Conservation (phyloP, 1,284 basidiomycete genomes). For the Papiliotrema fonsecae region DNA sequence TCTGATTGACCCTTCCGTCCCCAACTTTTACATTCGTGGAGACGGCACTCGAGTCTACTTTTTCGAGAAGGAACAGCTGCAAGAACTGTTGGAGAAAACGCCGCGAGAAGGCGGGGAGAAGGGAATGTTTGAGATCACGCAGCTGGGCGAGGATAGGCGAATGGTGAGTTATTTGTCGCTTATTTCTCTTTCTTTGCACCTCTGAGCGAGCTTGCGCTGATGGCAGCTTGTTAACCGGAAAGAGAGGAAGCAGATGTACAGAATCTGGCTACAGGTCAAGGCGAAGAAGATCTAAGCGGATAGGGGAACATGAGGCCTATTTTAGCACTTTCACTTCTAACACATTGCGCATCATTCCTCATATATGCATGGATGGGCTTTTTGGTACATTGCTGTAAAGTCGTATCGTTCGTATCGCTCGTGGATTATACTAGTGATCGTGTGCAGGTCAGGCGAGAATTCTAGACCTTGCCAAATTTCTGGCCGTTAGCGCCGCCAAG, state of each 20-base stretch:
- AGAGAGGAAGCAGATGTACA: conserved; percentile 88
- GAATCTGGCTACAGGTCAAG: conserved; percentile 89
- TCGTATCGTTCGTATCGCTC: neutral
- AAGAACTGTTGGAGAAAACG: conserved; percentile 67
- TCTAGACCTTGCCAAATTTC: neutral
- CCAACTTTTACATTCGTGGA: conserved; percentile 90
- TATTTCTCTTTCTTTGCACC: too few relatives aligned
- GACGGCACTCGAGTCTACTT: conserved; percentile 97
- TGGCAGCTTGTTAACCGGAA: conserved; percentile 75
- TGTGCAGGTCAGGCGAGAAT: neutral
- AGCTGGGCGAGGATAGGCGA: conserved; percentile 82
- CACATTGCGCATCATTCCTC: too few relatives aligned
- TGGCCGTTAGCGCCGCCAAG: neutral
- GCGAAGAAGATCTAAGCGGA: conserved; percentile 55
- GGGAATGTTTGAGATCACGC: conserved; percentile 62
- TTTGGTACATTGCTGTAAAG: neutral
- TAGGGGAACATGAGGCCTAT: neutral
- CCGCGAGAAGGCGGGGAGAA: conserved; percentile 17
- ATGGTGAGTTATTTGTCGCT: conserved; percentile 47
- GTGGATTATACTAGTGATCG: neutral
- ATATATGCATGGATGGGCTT: neutral
- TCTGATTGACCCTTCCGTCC: conserved; percentile 84
- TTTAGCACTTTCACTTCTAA: too few relatives aligned
- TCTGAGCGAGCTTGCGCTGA: conserved; percentile 52
- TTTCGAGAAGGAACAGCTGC: conserved; percentile 78